phyloP scores from a whole-genome alignment of 2,329 filamentous ascomycete species.

The Penicillium sp. region DNA sequence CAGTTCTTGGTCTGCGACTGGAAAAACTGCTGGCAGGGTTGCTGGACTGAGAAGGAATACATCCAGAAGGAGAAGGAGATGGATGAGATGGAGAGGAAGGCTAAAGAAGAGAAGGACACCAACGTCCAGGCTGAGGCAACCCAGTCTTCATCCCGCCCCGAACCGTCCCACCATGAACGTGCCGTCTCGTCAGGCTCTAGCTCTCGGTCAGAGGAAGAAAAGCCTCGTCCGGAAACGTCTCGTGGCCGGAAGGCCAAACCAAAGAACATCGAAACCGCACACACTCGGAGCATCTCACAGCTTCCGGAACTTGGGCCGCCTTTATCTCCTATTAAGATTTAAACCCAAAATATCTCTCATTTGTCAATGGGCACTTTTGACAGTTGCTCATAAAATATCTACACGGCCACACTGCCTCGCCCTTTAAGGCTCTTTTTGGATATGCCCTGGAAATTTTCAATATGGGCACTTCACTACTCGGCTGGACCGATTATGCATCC shows the following conservation, averaged over 20 bases:
- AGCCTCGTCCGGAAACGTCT: conserved; percentile 37
- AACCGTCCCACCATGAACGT: conserved; percentile 51
- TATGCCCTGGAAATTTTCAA: background rate
- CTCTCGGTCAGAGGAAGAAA: conserved; percentile 53
- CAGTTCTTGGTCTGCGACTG: conserved; percentile 93
- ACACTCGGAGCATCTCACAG: conserved; percentile 46
- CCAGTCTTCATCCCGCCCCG: conserved; percentile 19
- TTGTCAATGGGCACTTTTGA: background rate
- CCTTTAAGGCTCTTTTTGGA: background rate
- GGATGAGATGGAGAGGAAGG: conserved; percentile 37
- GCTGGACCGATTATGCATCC: conserved; percentile 25
- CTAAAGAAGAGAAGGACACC: conserved; percentile 31
- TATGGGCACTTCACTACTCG: conserved; percentile 11
- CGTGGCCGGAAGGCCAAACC: conserved; percentile 38
- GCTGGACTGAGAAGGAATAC: conserved; percentile 82
- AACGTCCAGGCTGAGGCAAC: conserved; percentile 23
- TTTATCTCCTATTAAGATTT: conserved; percentile 54
- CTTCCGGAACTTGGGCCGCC: conserved; percentile 54
- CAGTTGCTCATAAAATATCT: background rate
- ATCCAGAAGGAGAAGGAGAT: conserved; percentile 61
- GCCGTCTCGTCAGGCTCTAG: conserved; percentile 65
- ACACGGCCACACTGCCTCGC: conserved; percentile 1
- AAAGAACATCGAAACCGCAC: conserved; percentile 40
- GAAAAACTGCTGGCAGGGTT: conserved; percentile 96
- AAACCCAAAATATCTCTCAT: conserved; percentile 9